Evolutionary conservation across 2,329 filamentous ascomycete species (phyloP).

Genomic region (Alternaria arbusti): DNA sequence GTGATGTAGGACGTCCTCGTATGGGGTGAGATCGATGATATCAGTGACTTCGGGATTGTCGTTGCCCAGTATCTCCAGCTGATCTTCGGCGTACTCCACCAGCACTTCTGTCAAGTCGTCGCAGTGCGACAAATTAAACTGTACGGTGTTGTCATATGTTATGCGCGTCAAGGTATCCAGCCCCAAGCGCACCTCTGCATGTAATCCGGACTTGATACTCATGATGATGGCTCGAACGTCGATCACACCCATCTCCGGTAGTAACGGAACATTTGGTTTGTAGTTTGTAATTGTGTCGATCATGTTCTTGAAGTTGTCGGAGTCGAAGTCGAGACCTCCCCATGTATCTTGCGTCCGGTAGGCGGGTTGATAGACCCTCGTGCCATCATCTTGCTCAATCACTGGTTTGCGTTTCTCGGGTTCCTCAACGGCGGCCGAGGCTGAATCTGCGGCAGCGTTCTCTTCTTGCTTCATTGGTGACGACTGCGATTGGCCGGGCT

Average conservation of each 20-base stretch:
- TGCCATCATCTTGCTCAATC: conserved; percentile 36
- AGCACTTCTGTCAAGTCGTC: conserved; percentile 89
- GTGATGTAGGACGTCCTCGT: conserved; percentile 85
- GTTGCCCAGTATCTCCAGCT: conserved; percentile 83
- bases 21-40: conserved; percentile 79
- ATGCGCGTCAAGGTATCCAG: conserved; percentile 81
- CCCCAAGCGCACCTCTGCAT: conserved; percentile 86
- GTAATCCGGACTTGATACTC: conserved; percentile 87
- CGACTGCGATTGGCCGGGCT: conserved; percentile 32
- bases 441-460: conserved; percentile 23
- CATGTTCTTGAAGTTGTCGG: conserved; percentile 71
- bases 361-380: conserved; percentile 37
- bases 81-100: conserved; percentile 88
- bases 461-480: conserved; percentile 41
- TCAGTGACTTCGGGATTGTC: conserved; percentile 86
- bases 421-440: conserved; percentile 16
- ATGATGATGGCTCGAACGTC: conserved; percentile 90
- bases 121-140: conserved; percentile 45
- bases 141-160: conserved; percentile 56
- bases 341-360: conserved; percentile 36
- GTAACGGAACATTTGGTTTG: conserved; percentile 76
- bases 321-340: conserved; percentile 50
- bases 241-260: conserved; percentile 82
- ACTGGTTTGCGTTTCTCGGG: conserved; percentile 33
- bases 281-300: conserved; percentile 70